Conservation (phyloP, 306 rosid genomes). For the Cucurbita maxima region DNA sequence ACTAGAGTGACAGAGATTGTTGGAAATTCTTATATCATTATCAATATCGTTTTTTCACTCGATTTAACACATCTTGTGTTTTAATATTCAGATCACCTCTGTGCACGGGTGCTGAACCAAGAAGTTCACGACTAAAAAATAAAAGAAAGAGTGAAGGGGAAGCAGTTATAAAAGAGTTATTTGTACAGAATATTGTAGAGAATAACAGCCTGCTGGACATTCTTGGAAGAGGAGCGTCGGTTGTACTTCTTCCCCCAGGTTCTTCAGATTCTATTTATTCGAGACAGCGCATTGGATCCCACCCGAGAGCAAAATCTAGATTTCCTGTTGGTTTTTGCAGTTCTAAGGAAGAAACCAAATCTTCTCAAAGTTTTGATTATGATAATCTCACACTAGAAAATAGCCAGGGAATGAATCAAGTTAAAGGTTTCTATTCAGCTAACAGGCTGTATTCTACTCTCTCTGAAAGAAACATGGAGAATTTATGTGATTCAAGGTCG, state of each 20-base stretch:
- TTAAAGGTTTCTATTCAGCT: slow-evolving; percentile 34
- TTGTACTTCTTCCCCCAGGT: slow-evolving; percentile 82
- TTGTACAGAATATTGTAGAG: slow-evolving; percentile 55
- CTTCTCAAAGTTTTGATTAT: slow-evolving; percentile 46
- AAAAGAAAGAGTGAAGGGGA: slow-evolving; percentile 92
- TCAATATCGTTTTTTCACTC: neutral
- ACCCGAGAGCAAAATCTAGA: slow-evolving; percentile 32
- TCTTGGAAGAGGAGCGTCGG: slow-evolving; percentile 58
- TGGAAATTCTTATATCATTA: neutral
- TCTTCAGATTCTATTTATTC: slow-evolving; percentile 73
- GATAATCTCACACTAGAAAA: slow-evolving; percentile 42
- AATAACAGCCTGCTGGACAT: slow-evolving; percentile 68
- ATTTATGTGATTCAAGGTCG: slow-evolving; percentile 28
- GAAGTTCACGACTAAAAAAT: slow-evolving; percentile 90
- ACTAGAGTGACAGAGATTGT: neutral
- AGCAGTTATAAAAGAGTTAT: slow-evolving; percentile 67
- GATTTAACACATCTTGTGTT: neutral
- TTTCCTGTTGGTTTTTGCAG: slow-evolving; percentile 28
- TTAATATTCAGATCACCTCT: slow-evolving; percentile 45
- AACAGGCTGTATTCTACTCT: slow-evolving; percentile 37
- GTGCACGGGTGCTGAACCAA: slow-evolving; percentile 46
- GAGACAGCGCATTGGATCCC: slow-evolving; percentile 64
- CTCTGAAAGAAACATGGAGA: slow-evolving; percentile 32
- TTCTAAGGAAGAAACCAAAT: slow-evolving; percentile 35
- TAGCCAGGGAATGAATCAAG: slow-evolving; percentile 35